Base-by-base conservation (phyloP, 352 stramenopile genomes). In the Phytophthora palmivora region DNA sequence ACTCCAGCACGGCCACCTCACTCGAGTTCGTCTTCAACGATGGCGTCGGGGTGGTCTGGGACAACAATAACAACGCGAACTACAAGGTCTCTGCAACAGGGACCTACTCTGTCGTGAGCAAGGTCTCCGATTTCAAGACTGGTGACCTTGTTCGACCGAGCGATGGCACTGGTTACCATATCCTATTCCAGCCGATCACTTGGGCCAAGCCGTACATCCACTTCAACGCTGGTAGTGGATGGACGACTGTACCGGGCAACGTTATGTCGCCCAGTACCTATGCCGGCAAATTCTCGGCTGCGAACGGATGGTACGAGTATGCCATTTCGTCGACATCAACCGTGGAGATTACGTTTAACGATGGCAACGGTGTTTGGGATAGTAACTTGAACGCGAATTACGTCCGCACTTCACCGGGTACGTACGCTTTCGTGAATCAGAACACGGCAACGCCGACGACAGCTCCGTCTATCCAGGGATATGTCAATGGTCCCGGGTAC, bases 301-400 rank as follows among this genome's bases (percentile, higher is more conserved):
- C 49, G 3, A 67, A 71, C 30, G 72, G 72, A 32, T 87, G 78
- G 78, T 87, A 73, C 52, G 46, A 65, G n/a, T 78, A 74, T 28
- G 60, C 57, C 34, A 36, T 84, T 26, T 43, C 66, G 4, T 56
- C 61, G 3, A 51, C 66, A 3, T 50, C 56, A 0, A 58, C 60
- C 0, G 32, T 83, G 24, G 67, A 83, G 45, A 67, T 84, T 16
- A 64, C 67, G 0, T 84, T 84, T 51, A 82, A 80, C 36, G 66
- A 83, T 43, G 70, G 74, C 47, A 61, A 66, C 16, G 63, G 64
- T 6, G 38, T 61, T 11, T 87, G 74, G 78, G 78, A 84, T 48
- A 79, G 67, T 60, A 82, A 80, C 32, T 39, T 51, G 42, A 70
- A 70, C 48, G 58, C 33, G 28, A 84, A 84, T 60, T 82, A 82